Evolutionary conservation across 805 yeast genomes (phyloP), one percentile per base, ranked within the genome.

Genomic region (Sungouiella thailandica): DNA sequence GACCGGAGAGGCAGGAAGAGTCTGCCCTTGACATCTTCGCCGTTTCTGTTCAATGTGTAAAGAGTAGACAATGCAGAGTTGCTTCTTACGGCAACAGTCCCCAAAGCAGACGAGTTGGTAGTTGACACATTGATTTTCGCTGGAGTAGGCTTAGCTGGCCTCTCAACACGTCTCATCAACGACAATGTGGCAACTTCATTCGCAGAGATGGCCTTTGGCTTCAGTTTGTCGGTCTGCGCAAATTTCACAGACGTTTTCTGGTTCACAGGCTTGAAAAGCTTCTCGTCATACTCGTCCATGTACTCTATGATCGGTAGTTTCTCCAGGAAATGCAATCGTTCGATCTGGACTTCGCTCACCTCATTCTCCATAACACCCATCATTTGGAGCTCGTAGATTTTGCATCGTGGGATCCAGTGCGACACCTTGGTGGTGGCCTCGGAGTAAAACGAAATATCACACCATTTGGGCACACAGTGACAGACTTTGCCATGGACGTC

Each of bases 311-410:
- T 64, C 0, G 80, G 65, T 31, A 53, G 54, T 4, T 61, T 52
- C 17, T 42, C 52, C 36, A 28, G 50, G 31, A 40, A 56, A 9
- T 65, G 69, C 32, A 88, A 59, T 32, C 80, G 71, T 12, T 78
- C 80, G 8, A 89, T 73, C 7, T 78, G 74, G 6, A 83, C 74
- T 9, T 82, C 76, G 43, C 79, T 77, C 37, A 80, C 65, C 50
- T 93, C 96, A 47, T 85, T 86, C 49, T 90, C 97, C 81, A 90
- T 87, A 6, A 93, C 74, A 0, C 97, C 97, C 94, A 90, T 90
- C 97, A 93, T 93, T 55, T 93, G 97, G 13, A 93, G 60, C 50
- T 90, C 97, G 56, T 93, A 90, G 32, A 93, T 89, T 49, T 86
- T 87, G 57, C 97, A 88, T 23, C 93, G 68, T 0, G 98, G 97